These are phyloP conservation scores for Rhinocladiella mackenziei DNA, from an alignment of 2,329 filamentous ascomycete genomes.

Conservation along the genomic window DNA sequence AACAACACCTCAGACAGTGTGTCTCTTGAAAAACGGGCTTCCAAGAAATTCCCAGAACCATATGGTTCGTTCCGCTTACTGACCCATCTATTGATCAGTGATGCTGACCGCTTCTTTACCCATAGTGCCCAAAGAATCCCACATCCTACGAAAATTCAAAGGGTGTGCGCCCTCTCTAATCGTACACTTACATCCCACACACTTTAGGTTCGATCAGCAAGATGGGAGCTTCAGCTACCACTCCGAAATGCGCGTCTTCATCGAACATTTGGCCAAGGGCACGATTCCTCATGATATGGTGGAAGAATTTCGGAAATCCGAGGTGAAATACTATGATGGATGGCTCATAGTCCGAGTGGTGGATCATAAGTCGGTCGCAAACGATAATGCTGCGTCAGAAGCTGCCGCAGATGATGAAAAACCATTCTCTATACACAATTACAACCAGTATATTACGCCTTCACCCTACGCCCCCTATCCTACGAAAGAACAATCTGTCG, in stretches of 20 bases:
- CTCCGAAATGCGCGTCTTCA: conserved; percentile 78
- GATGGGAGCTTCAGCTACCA: conserved; percentile 89
- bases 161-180: conserved; percentile 74
- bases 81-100: neutral
- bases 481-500: conserved; percentile 42
- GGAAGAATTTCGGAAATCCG: conserved; percentile 65
- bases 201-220: conserved; percentile 91
- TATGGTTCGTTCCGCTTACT: conserved; percentile 40
- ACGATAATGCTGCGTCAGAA: conserved; percentile 55
- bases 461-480: conserved; percentile 79
- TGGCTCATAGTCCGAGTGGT: conserved; percentile 94
- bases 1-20: conserved; percentile 30
- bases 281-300: conserved; percentile 89
- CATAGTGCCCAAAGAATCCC: conserved; percentile 70
- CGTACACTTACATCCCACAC: conserved; percentile 75
- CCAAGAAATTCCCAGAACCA: conserved; percentile 43
- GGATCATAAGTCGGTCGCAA: conserved; percentile 69
- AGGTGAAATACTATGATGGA: conserved; percentile 83
- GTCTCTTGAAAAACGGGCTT: conserved; percentile 33
- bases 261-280: conserved; percentile 70
- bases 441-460: conserved; percentile 83
- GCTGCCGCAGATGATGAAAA: conserved; percentile 58
- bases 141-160: conserved; percentile 78
- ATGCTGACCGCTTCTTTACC: conserved; percentile 14
- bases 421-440: conserved; percentile 86